Evolutionary conservation across 495 filamentous ascomycete species (phyloP), one percentile per base, ranked within the genome.

Genomic region (Xylaria acuta): DNA sequence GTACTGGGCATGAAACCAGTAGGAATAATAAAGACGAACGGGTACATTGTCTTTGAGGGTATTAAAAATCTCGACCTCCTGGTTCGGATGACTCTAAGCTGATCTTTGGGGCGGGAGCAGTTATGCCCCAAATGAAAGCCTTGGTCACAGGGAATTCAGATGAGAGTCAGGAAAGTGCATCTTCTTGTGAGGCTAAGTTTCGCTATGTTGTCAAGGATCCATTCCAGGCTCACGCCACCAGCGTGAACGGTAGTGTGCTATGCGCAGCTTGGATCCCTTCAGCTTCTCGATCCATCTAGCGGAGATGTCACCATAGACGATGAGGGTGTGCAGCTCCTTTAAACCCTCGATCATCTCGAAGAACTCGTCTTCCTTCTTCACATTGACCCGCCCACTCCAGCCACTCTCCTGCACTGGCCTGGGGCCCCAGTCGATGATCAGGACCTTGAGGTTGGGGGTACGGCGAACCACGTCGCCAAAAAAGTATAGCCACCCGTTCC

Each of bases 401-500:
- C 72, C 72, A 5, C 20, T 25, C 11, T 67, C 56, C 30, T 3
- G 22, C 6, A 72, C 73, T 3, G 72, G 69, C 47, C 77, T 69
- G n/a, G 77, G 77, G 22, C 41, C 56, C 77, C 77, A 79, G 66
- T 79, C 77, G 8, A 79, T 64, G 12, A 74, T 67, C 18, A 79
- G 53, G 14, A 59, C 56, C 38, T 73, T 18, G 14, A 79, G 69
- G 11, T 72, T 70, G 9, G 22, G 14, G 6, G 70, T 25, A 9
- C 64, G 70, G 25, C 65, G 7, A 30, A 64, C 14, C 22, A 77
- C 74, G 8, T 67, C 60, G 1, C 60, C 59, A 47, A 79, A 76
- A 25, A 77, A 73, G 3, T 68, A 73, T 18, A 79, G 54, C 77
- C 77, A 79, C n/a, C 64, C 59, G 47, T 79, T 79, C 77, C 77